phyloP scores from a whole-genome alignment of 2,329 filamentous ascomycete genomes.

The Macrophomina pseudophaseolina region DNA sequence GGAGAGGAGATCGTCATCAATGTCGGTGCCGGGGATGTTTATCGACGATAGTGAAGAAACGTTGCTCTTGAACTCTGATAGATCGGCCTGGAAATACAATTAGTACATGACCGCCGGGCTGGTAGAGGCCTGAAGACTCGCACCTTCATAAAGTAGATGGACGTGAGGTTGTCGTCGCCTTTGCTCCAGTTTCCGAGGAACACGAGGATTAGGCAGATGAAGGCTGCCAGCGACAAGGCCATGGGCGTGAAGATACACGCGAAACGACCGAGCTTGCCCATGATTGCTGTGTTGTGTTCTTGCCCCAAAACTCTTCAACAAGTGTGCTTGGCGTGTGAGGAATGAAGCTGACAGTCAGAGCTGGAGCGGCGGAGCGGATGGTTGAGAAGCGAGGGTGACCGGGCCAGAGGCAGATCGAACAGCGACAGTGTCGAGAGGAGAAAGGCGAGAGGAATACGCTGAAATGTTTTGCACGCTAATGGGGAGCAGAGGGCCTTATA shows the following conservation, averaged over 20 bases:
- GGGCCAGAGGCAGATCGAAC: background rate
- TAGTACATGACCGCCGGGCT: background rate
- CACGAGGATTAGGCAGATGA: slow-evolving; percentile 69
- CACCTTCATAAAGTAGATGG: slow-evolving; percentile 61
- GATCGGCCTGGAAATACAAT: slow-evolving; percentile 51
- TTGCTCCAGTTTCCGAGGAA: slow-evolving; percentile 62
- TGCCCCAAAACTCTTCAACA: background rate
- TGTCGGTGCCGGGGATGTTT: slow-evolving; percentile 28
- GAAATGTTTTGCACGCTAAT: background rate
- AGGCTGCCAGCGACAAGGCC: slow-evolving; percentile 74
- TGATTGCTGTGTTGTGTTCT: slow-evolving; percentile 38
- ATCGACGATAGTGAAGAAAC: slow-evolving; percentile 49
- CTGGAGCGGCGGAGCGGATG: background rate
- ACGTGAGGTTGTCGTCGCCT: slow-evolving; percentile 51
- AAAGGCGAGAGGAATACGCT: background rate
- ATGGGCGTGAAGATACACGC: slow-evolving; percentile 89
- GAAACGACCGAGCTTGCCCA: slow-evolving; percentile 78
- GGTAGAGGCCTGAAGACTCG: slow-evolving; percentile 46
- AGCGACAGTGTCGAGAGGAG: slow-evolving; percentile 9
- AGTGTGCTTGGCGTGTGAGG: background rate
- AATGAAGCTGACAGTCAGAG: background rate
- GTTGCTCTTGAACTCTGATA: slow-evolving; percentile 49
- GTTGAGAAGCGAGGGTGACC: slow-evolving; percentile 20
- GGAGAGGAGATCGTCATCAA: slow-evolving; percentile 46
- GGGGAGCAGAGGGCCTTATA: slow-evolving; percentile 17